Percentiles rank a stretch among this genome's conserved stretches.
Conservation (phyloP, 2,329 filamentous ascomycete genomes). For the Fulvia fulva region DNA sequence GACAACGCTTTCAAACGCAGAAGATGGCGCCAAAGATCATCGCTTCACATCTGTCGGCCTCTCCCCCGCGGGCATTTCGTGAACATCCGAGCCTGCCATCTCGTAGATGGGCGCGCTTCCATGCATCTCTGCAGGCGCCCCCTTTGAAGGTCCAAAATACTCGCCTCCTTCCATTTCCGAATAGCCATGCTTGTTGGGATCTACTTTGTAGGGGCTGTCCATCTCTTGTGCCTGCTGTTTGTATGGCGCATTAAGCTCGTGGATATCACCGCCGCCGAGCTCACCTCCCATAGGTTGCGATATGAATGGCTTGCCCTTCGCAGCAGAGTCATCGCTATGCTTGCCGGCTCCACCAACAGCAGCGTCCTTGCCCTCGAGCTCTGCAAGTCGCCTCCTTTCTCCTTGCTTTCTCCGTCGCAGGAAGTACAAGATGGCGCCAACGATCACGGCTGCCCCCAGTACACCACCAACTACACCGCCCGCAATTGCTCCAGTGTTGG, state of each 20-base stretch:
- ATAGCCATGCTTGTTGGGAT: constrained; percentile 33
- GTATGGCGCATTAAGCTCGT: constrained; percentile 31
- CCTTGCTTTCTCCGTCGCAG: constrained; percentile 25
- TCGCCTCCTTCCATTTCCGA: constrained; percentile 30
- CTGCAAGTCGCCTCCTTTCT: constrained; percentile 26
- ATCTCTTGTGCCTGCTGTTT: constrained; percentile 29
- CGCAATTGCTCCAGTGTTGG: constrained; percentile 32
- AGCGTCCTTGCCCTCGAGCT: constrained; percentile 30
- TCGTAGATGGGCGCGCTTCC: constrained; percentile 30
- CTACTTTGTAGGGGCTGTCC: constrained; percentile 29
- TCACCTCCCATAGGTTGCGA: constrained; percentile 33
- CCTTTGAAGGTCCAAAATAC: constrained; percentile 18
- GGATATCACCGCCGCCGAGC: constrained; percentile 31
- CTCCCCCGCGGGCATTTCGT: constrained; percentile 22
- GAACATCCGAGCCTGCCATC: constrained; percentile 28
- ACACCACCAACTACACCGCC: constrained; percentile 34
- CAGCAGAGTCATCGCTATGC: constrained; percentile 11
- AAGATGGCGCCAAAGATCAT: background rate
- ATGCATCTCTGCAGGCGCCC: constrained; percentile 25
- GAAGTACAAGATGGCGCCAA: constrained; percentile 27
- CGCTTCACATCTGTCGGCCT: constrained; percentile 7
- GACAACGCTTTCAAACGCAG: background rate
- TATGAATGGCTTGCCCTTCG: constrained; percentile 24
- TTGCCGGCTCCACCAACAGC: constrained; percentile 12
- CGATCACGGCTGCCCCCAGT: constrained; percentile 26